Percentiles rank a stretch among this genome's conserved stretches.
Evolutionary conservation across 192 early-diverging fungal genomes (phyloP).

Genomic region (Spizellomyces punctatus): DNA sequence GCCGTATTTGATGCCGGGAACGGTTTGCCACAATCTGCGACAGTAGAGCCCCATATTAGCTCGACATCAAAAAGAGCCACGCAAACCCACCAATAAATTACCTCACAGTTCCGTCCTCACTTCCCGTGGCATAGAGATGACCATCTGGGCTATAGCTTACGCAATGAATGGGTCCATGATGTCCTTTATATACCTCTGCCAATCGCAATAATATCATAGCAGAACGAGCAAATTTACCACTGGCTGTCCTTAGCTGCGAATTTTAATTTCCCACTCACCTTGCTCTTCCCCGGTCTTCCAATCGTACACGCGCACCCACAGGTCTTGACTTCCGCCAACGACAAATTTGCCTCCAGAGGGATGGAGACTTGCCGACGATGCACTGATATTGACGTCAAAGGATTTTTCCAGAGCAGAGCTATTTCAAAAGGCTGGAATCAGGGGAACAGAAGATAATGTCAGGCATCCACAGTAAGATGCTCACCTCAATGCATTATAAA

Average conservation of each 20-base stretch:
- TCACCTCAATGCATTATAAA: conserved; percentile 73
- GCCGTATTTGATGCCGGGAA: conserved; percentile 78
- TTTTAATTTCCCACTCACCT: conserved; percentile 30
- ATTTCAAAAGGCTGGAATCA: background rate
- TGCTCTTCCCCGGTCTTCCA: conserved; percentile 75
- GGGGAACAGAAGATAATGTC: conserved; percentile 6
- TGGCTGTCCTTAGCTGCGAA: background rate
- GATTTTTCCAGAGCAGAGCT: conserved; percentile 42
- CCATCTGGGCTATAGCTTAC: conserved; percentile 92
- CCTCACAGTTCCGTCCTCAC: conserved; percentile 88
- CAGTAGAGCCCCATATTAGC: too few species aligned
- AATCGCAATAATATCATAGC: background rate
- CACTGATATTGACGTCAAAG: conserved; percentile 49
- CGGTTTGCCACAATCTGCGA: conserved; percentile 74
- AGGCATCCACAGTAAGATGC: conserved; percentile 6
- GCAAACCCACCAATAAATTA: too few species aligned
- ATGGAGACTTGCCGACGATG: conserved; percentile 81
- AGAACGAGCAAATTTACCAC: background rate
- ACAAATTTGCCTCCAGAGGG: conserved; percentile 78
- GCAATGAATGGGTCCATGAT: conserved; percentile 88
- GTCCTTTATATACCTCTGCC: conserved; percentile 81
- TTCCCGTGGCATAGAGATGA: conserved; percentile 84
- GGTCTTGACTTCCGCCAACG: conserved; percentile 75
- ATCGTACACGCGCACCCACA: conserved; percentile 85
- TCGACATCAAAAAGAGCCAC: too few species aligned